These are phyloP conservation scores for Atkinsonella texensis DNA, from an alignment of 2,329 filamentous ascomycete species.

Conservation along the genomic window DNA sequence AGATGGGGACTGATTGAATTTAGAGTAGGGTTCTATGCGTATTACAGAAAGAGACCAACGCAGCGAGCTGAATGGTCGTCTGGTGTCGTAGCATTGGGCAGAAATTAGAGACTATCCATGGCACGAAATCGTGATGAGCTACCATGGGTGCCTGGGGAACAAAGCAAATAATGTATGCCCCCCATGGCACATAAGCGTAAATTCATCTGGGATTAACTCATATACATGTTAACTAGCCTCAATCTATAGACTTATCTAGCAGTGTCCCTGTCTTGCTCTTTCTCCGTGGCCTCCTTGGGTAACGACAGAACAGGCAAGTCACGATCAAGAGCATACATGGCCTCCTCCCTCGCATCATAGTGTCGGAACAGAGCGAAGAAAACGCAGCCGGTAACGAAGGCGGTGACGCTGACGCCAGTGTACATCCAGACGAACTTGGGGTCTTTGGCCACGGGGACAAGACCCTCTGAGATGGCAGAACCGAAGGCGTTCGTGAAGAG, in stretches of 20 bases:
- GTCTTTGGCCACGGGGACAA: slow-evolving; percentile 48
- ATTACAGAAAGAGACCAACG: too few species aligned
- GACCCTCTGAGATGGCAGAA: slow-evolving; percentile 46
- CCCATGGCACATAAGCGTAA: neutral
- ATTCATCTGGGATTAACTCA: neutral
- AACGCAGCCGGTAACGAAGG: slow-evolving; percentile 33
- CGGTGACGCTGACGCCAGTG: slow-evolving; percentile 38
- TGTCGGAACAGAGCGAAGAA: slow-evolving; percentile 36
- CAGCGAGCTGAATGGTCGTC: too few species aligned
- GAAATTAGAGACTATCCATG: too few species aligned
- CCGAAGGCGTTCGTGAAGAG: slow-evolving; percentile 48
- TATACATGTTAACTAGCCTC: neutral
- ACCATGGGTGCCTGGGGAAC: neutral
- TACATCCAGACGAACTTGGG: slow-evolving; percentile 59
- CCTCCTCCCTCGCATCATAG: slow-evolving; percentile 25
- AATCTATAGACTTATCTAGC: neutral
- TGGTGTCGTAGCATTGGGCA: too few species aligned
- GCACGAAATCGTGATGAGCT: neutral
- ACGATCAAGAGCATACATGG: slow-evolving; percentile 27
- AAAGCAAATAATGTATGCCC: neutral
- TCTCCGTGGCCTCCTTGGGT: neutral
- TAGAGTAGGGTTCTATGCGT: too few species aligned
- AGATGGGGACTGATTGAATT: too few species aligned
- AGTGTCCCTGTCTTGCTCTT: neutral
- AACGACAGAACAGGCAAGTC: slow-evolving; percentile 15